These are phyloP conservation scores for Mortierella sp. DNA, from an alignment of 371 early-diverging fungal species.

Conservation along the genomic window DNA sequence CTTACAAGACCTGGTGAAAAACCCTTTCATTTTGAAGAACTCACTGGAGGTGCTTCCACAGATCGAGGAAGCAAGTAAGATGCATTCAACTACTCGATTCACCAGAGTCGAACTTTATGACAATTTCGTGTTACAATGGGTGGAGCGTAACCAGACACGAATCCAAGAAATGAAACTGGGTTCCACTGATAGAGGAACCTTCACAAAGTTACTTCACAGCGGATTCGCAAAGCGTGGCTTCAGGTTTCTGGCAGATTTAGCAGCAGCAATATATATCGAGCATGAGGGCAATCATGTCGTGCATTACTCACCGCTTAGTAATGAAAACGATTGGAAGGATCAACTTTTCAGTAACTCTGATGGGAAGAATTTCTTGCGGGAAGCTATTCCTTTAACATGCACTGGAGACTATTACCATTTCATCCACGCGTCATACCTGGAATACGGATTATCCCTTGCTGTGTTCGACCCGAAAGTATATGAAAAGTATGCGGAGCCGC, in stretches of 20 bases:
- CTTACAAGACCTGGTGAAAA: constrained; percentile 17
- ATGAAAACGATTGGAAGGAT: constrained; percentile 10
- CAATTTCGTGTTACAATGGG: constrained; percentile 2
- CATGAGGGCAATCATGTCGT: neutral
- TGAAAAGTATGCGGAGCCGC: neutral
- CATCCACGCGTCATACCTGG: neutral
- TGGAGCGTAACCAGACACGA: constrained; percentile 1
- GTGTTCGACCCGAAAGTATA: neutral
- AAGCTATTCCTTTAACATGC: neutral
- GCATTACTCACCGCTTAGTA: neutral
- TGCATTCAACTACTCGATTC: neutral
- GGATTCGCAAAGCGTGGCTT: constrained; percentile 1
- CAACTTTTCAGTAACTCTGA: neutral
- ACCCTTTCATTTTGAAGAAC: constrained; percentile 11
- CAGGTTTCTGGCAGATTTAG: neutral
- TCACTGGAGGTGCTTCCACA: constrained; percentile 12
- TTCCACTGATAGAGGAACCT: neutral
- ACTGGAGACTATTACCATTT: neutral
- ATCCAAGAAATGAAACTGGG: neutral
- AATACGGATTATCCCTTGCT: neutral
- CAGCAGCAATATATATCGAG: neutral
- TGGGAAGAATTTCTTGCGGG: neutral
- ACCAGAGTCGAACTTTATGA: constrained; percentile 18
- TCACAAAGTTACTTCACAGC: neutral
- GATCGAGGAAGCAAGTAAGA: too few species aligned